A percentile compares a stretch with the other conserved stretches of the same genome.
phyloP scores from a whole-genome alignment of 78 protist species.

The Cavenderia fasciculata region DNA sequence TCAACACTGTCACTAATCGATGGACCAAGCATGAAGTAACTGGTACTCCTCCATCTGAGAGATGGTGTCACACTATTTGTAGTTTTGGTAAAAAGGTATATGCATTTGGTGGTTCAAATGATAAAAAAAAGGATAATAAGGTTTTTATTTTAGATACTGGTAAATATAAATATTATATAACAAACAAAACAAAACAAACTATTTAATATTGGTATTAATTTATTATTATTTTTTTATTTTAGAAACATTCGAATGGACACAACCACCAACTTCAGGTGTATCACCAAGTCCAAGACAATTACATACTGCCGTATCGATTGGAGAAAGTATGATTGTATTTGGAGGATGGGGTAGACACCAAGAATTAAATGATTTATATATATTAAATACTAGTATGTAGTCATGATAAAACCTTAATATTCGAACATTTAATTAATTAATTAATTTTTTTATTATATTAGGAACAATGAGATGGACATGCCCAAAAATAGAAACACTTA shows the following conservation, averaged over 20 bases:
- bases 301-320: constrained; percentile 44
- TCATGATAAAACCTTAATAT: no score
- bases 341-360: constrained; percentile 78
- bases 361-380: constrained; percentile 57
- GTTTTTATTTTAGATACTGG: constrained; percentile 69
- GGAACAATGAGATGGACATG: constrained; percentile 68
- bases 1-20: constrained; percentile 15
- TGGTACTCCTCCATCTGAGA: constrained; percentile 61
- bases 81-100: constrained; percentile 62
- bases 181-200: background rate
- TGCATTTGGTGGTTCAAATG: constrained; percentile 69
- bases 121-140: constrained; percentile 71
- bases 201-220: background rate
- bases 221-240: background rate
- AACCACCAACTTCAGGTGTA: constrained; percentile 50
- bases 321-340: constrained; percentile 62
- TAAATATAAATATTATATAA: background rate
- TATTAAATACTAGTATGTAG: constrained; percentile 26
- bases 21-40: constrained; percentile 63
- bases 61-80: constrained; percentile 78
- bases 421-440: no score
- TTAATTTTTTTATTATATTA: background rate
- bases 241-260: constrained; percentile 70
- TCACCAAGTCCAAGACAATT: constrained; percentile 68
- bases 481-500: constrained; percentile 42